Evolutionary conservation across 371 early-diverging fungal genomes (phyloP).

Genomic region (Apophysomyces elegans): DNA sequence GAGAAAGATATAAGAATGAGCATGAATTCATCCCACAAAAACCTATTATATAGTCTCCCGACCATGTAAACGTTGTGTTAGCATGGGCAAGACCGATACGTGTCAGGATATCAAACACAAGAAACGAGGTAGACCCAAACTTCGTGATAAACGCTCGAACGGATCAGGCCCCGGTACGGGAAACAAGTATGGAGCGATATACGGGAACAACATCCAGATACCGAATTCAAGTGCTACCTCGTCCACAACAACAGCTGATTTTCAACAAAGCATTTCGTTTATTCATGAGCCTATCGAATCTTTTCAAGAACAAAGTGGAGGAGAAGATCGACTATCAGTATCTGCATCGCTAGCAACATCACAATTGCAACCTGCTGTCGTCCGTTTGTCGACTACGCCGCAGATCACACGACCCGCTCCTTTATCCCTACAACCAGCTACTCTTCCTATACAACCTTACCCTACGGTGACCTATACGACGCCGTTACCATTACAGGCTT

Average conservation of each 20-base stretch:
- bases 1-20: neutral
- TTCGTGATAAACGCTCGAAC: constrained; percentile 53
- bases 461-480: neutral
- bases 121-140: constrained; percentile 80
- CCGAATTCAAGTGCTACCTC: constrained; percentile 13
- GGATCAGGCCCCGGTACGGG: neutral
- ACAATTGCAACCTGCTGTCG: constrained; percentile 1
- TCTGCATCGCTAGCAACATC: neutral
- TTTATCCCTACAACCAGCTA: constrained; percentile 10
- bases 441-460: neutral
- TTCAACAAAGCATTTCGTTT: constrained; percentile 17
- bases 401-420: constrained; percentile 3
- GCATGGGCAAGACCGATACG: constrained; percentile 71
- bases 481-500: neutral
- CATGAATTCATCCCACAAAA: neutral
- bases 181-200: constrained; percentile 8
- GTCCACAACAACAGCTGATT: constrained; percentile 7
- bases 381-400: constrained; percentile 8
- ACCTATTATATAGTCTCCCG: constrained; percentile 53
- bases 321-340: neutral
- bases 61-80: constrained; percentile 79
- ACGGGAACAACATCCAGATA: constrained; percentile 9
- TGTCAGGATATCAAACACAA: constrained; percentile 83
- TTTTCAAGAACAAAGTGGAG: constrained; percentile 4
- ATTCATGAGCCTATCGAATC: constrained; percentile 28